Evolutionary conservation across 192 early-diverging fungal genomes (phyloP), one percentile per base, ranked within the genome.

Genomic region (Coemansia sp.): DNA sequence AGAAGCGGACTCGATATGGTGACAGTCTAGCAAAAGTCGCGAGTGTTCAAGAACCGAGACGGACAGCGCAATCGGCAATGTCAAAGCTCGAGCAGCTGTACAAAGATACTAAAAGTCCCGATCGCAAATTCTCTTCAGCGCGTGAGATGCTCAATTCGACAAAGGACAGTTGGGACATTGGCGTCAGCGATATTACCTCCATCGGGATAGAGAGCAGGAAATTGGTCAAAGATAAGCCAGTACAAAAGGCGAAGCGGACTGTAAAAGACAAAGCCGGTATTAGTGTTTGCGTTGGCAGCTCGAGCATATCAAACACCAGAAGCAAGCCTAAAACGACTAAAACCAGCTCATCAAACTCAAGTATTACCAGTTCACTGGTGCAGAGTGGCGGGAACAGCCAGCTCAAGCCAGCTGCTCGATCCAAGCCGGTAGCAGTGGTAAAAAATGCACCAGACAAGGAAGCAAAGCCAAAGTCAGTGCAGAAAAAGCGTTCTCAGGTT

Each of bases 101-200:
- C 25, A 60, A 79, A 17, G 60, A 53, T 48, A 73, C 67, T 2
- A 72, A 64, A 8, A 49, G 48, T 5, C 48, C 48, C 17, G 48
- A 21, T 5, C 48, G 48, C 48, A 49, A 49, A 19, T 22, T 22
- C 48, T 49, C 19, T 15, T 49, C 48, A 8, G 48, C 48, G 5
- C 48, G 48, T 7, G 48, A 49, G 48, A 19, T 74, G 5, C 58
- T 80, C 11, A 68, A 74, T 11, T 69, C 72, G 15, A 68, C 58
- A 29, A 75, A 66, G 47, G 39, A 69, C 29, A 61, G 56, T 11
- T 81, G 78, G 78, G 78, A 72, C 38, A 54, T 81, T 5, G 69
- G 53, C 17, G 6, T 19, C 8, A 53, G 56, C 25, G 19, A 17
- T 19, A 49, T 45, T 15, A 12, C 41, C 15, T 45, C 41, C 5